A percentile compares a stretch with the other conserved stretches of the same genome.
These are phyloP conservation scores for Aspergillus sp. DNA, from an alignment of 2,329 filamentous ascomycete species.

Conservation along the genomic window DNA sequence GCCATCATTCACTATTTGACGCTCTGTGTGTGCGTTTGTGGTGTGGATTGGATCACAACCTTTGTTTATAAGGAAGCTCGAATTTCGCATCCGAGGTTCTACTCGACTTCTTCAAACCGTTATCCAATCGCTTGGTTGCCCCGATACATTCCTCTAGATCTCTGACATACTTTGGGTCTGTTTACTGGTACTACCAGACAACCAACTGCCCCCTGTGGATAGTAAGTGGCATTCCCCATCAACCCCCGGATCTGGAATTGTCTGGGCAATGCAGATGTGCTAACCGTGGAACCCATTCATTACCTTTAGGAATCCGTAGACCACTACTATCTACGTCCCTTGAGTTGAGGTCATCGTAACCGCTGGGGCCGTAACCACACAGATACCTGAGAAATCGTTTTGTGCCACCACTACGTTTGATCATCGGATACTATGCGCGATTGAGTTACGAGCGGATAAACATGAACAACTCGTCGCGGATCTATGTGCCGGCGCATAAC, in stretches of 20 bases:
- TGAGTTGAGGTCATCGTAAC: slow-evolving; percentile 7
- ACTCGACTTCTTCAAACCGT: not conserved
- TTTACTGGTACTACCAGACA: not conserved
- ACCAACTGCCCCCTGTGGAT: not conserved
- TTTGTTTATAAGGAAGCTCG: slow-evolving; percentile 12
- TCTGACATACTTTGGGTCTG: not conserved
- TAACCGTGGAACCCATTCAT: not conserved
- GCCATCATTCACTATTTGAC: not conserved
- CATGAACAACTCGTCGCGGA: slow-evolving; percentile 26
- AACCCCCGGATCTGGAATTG: not conserved
- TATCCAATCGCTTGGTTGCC: too few species aligned
- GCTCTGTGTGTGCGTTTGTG: not conserved
- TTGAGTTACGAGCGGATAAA: slow-evolving; percentile 6
- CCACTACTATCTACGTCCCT: not conserved
- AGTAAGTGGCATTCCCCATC: not conserved
- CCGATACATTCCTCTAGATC: not conserved
- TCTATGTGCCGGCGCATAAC: slow-evolving; percentile 35
- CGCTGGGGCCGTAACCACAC: not conserved
- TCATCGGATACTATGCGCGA: slow-evolving; percentile 12
- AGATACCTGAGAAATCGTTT: not conserved
- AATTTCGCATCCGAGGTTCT: slow-evolving; percentile 1
- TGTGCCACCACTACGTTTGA: not conserved
- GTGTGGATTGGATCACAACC: slow-evolving; percentile 6
- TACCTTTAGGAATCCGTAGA: not conserved
- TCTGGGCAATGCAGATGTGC: not conserved